These are phyloP conservation scores for Magnolia kwangsiensis DNA, from an alignment of 164 flowering plant genomes.

Conservation along the genomic window DNA sequence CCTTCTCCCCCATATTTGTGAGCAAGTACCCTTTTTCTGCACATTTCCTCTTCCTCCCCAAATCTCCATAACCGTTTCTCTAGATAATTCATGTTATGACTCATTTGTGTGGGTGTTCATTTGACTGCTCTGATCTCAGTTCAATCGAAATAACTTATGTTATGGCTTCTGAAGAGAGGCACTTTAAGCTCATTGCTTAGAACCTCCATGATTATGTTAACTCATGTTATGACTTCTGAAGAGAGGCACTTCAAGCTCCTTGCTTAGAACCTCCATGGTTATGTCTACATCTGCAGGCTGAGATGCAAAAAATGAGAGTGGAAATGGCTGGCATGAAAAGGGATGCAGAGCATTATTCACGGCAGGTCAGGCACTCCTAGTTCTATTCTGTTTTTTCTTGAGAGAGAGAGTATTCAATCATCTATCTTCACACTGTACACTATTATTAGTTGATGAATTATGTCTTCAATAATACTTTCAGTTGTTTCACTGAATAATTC, in stretches of 20 bases:
- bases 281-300: constrained; percentile 49
- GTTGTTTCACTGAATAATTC: too few species aligned
- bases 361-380: constrained; percentile 47
- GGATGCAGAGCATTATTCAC: constrained; percentile 99
- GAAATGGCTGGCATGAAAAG: constrained; percentile 99
- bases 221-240: neutral
- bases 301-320: constrained; percentile 91
- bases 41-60: too few species aligned
- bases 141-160: neutral
- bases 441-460: too few species aligned
- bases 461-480: too few species aligned
- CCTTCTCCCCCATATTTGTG: too few species aligned
- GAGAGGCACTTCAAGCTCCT: neutral
- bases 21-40: too few species aligned
- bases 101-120: neutral
- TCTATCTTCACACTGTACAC: too few species aligned
- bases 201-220: neutral
- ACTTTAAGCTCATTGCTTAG: neutral
- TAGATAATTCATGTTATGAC: neutral
- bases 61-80: too few species aligned
- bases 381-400: too few species aligned
- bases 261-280: constrained; percentile 2
- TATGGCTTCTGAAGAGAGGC: neutral
- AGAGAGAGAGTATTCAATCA: too few species aligned
- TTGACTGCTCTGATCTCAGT: neutral